phyloP scores from a whole-genome alignment of 345 rosid species.

The Cardamine chenopodiifolia region DNA sequence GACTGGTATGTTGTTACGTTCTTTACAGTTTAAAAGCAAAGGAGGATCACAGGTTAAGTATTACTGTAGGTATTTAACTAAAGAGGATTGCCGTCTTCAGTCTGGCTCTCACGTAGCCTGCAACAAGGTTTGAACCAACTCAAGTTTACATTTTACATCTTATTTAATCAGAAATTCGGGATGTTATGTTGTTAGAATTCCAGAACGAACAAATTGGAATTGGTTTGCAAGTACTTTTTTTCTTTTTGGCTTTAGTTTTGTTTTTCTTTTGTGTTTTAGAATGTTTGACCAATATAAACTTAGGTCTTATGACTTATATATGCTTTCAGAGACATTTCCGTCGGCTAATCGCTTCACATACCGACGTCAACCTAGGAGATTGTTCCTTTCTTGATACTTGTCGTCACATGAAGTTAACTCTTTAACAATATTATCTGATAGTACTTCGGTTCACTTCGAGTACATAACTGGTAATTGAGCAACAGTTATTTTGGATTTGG shows the following conservation, averaged over 20 bases:
- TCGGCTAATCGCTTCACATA: constrained; percentile 90
- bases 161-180: background rate
- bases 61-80: constrained; percentile 86
- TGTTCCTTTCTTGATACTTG: constrained; percentile 99
- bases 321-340: constrained; percentile 88
- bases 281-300: background rate
- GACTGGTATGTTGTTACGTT: constrained; percentile 29
- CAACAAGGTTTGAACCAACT: constrained; percentile 65
- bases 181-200: background rate
- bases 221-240: background rate
- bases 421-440: background rate
- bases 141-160: constrained; percentile 1
- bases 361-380: constrained; percentile 90
- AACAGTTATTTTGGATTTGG: constrained; percentile 18
- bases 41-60: constrained; percentile 97
- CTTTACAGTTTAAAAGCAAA: constrained; percentile 86
- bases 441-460: background rate
- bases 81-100: constrained; percentile 94
- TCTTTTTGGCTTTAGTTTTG: background rate
- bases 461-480: background rate
- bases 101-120: constrained; percentile 81
- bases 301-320: background rate
- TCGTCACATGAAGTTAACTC: constrained; percentile 94
- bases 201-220: background rate
- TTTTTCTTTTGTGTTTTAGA: background rate